Evolutionary conservation across 768 basidiomycete genomes (phyloP).

Genomic region (Boletus sp.): DNA sequence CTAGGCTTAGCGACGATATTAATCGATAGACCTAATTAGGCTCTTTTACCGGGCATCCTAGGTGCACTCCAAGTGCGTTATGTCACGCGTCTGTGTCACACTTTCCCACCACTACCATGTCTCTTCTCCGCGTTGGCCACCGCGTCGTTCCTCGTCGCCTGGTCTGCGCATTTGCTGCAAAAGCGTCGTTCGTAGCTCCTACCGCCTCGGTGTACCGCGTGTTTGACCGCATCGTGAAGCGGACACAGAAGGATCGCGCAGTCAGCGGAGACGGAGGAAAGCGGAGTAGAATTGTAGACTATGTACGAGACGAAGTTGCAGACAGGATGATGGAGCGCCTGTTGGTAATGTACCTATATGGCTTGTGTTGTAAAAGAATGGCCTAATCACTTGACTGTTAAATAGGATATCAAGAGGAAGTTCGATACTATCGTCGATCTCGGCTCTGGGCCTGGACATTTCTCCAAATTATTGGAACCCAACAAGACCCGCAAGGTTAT

Average conservation of each 20-base stretch:
- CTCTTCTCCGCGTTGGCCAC: conserved; percentile 4
- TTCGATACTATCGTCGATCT: conserved; percentile 83
- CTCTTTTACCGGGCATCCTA: too few species aligned
- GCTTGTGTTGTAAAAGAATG: background rate
- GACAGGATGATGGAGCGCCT: conserved; percentile 90
- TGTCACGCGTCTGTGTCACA: conserved; percentile 19
- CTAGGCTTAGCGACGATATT: too few species aligned
- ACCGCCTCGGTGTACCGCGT: conserved; percentile 63
- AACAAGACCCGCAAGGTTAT: conserved; percentile 67
- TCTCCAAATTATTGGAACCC: conserved; percentile 75
- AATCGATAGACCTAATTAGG: too few species aligned
- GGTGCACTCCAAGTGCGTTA: too few species aligned
- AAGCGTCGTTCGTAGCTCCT: conserved; percentile 42
- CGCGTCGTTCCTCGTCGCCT: conserved; percentile 6
- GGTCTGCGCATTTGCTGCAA: conserved; percentile 47
- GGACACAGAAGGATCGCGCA: conserved; percentile 73
- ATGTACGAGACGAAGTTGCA: conserved; percentile 87
- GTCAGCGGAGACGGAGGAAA: conserved; percentile 54
- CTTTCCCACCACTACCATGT: conserved; percentile 17
- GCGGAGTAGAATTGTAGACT: conserved; percentile 80
- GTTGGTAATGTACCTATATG: conserved; percentile 48
- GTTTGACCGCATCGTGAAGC: conserved; percentile 83
- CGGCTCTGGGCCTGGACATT: conserved; percentile 89
- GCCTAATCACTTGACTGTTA: background rate
- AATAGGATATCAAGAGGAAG: conserved; percentile 86